These are phyloP conservation scores for Prosopis cineraria DNA, from an alignment of 306 rosid genomes.

Conservation along the genomic window DNA sequence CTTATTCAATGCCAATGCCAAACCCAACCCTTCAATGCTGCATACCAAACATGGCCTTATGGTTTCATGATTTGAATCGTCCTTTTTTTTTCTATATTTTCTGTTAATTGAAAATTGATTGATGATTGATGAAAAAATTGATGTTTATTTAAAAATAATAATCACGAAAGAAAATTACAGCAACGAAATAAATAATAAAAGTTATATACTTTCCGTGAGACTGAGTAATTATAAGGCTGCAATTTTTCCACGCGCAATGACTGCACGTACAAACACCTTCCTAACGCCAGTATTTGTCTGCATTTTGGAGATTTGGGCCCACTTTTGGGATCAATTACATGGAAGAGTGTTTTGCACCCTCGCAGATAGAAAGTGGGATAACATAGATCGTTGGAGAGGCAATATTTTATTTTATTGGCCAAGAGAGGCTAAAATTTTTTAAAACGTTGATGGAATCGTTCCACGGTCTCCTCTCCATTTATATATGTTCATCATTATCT, in stretches of 20 bases:
- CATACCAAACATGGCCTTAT: too few species aligned
- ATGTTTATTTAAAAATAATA: background rate
- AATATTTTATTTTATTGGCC: too few species aligned
- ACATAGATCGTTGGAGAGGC: background rate
- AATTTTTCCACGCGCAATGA: background rate
- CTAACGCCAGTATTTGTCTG: background rate
- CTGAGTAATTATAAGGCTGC: background rate
- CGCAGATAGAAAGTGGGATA: background rate
- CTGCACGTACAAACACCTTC: background rate
- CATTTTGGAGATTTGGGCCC: background rate
- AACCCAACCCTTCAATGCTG: too few species aligned
- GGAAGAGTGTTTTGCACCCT: background rate
- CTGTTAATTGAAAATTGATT: background rate
- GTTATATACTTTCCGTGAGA: constrained; percentile 14
- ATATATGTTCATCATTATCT: background rate
- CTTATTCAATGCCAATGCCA: too few species aligned
- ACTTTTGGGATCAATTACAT: background rate
- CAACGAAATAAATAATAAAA: background rate
- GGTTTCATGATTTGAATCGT: constrained; percentile 7
- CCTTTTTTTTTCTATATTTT: background rate
- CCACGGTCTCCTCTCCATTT: background rate
- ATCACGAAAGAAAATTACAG: background rate
- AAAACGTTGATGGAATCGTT: background rate
- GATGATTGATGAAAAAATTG: constrained; percentile 28
- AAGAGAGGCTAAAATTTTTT: too few species aligned